A percentile compares a stretch with the other conserved stretches of the same genome.
Conservation (phyloP, 441 rosid species). For the Geranium incanum region DNA sequence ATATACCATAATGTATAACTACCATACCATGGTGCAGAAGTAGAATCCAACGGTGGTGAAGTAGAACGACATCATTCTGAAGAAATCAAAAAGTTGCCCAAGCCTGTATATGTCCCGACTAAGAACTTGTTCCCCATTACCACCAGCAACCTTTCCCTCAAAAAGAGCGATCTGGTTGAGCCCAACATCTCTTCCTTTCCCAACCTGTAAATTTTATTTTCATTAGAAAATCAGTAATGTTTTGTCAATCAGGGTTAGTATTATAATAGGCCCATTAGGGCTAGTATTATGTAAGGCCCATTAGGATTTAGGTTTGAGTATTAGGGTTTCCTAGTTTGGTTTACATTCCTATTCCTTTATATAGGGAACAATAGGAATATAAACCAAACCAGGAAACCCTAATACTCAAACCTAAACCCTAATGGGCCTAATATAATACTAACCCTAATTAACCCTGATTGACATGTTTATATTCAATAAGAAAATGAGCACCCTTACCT, state of each 20-base stretch:
- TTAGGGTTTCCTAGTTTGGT: too few relatives aligned
- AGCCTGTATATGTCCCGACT: slow-evolving; percentile 98
- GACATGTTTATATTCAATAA: background rate
- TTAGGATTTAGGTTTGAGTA: too few relatives aligned
- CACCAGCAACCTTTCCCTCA: slow-evolving; percentile 99
- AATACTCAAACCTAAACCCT: too few relatives aligned
- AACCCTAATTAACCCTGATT: too few relatives aligned
- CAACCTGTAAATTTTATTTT: slow-evolving; percentile 54
- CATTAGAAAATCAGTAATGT: slow-evolving; percentile 18
- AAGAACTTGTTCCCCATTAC: slow-evolving; percentile 99
- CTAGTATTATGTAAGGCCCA: too few relatives aligned
- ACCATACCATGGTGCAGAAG: slow-evolving; percentile 88
- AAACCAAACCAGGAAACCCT: too few relatives aligned
- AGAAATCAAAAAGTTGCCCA: slow-evolving; percentile 97
- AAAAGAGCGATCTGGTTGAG: slow-evolving; percentile 96
- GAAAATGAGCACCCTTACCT: slow-evolving; percentile 39
- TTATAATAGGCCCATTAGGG: too few relatives aligned
- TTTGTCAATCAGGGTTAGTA: too few relatives aligned
- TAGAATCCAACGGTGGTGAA: slow-evolving; percentile 96
- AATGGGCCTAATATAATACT: too few relatives aligned
- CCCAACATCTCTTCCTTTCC: slow-evolving; percentile 99
- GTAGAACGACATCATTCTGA: slow-evolving; percentile 96
- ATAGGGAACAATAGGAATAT: too few relatives aligned
- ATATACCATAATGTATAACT: background rate
- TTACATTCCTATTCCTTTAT: too few relatives aligned